phyloP scores from a whole-genome alignment of 2,329 filamentous ascomycete genomes.

The Cadophora sp. region DNA sequence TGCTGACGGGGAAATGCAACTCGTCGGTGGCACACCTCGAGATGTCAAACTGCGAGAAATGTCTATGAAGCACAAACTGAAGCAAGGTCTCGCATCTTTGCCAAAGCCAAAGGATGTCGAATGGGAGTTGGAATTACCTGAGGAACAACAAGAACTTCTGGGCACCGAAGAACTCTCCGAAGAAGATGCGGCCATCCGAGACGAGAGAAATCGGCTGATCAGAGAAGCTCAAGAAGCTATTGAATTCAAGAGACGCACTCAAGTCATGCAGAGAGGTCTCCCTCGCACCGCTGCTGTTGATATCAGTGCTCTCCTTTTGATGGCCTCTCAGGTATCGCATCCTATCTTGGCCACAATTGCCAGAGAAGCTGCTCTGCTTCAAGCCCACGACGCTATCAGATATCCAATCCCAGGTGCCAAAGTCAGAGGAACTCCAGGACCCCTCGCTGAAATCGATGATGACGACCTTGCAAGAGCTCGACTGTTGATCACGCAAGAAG shows the following conservation, averaged over 20 bases:
- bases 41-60: slow-evolving; percentile 77
- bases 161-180: slow-evolving; percentile 59
- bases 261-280: slow-evolving; percentile 86
- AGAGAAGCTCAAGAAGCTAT: slow-evolving; percentile 71
- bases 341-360: slow-evolving; percentile 74
- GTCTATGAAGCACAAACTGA: slow-evolving; percentile 71
- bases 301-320: slow-evolving; percentile 69
- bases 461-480: slow-evolving; percentile 75
- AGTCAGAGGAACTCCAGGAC: slow-evolving; percentile 65
- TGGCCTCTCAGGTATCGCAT: slow-evolving; percentile 65
- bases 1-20: slow-evolving; percentile 65
- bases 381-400: slow-evolving; percentile 80
- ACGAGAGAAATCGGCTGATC: slow-evolving; percentile 77
- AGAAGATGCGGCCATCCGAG: slow-evolving; percentile 73
- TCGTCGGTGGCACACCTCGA: slow-evolving; percentile 76
- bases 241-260: slow-evolving; percentile 83
- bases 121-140: slow-evolving; percentile 92
- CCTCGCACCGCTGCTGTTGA: slow-evolving; percentile 80
- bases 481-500: slow-evolving; percentile 65
- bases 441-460: slow-evolving; percentile 73
- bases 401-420: slow-evolving; percentile 75
- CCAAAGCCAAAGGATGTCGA: slow-evolving; percentile 93
- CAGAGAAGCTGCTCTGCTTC: slow-evolving; percentile 77
- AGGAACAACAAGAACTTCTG: slow-evolving; percentile 72
- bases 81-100: slow-evolving; percentile 77